Percentiles rank a stretch among this genome's conserved stretches.
phyloP scores from a whole-genome alignment of 306 rosid genomes.

The Crataegus laevigata region DNA sequence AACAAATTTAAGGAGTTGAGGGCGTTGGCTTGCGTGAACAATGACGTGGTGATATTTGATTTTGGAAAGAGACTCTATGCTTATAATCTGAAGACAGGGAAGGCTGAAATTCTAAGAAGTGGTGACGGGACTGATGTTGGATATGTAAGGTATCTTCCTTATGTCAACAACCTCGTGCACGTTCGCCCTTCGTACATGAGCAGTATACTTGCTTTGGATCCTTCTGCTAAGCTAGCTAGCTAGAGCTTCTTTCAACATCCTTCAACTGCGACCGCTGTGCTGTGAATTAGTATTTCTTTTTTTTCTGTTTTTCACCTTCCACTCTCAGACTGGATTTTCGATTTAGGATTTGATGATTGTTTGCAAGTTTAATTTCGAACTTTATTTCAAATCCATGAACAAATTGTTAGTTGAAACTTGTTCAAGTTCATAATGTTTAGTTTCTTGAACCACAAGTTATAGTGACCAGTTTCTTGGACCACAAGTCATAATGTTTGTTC shows the following conservation, averaged over 20 bases:
- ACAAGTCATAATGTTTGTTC: neutral
- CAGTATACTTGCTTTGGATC: neutral
- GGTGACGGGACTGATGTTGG: neutral
- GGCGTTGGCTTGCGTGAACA: slow-evolving; percentile 22
- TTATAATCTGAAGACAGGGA: slow-evolving; percentile 13
- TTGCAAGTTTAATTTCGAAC: neutral
- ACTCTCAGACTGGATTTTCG: neutral
- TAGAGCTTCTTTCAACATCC: neutral
- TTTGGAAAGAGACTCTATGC: neutral
- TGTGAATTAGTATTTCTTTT: no score
- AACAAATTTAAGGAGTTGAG: neutral
- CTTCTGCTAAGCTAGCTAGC: neutral
- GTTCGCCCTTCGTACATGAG: neutral
- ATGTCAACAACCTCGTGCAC: slow-evolving; percentile 30
- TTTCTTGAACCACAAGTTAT: neutral
- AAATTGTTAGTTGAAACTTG: slow-evolving; percentile 7
- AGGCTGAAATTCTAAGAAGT: neutral
- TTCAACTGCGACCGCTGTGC: neutral
- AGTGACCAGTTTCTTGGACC: neutral
- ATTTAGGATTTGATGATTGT: neutral
- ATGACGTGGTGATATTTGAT: slow-evolving; percentile 16
- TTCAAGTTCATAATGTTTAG: neutral
- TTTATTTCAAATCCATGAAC: neutral
- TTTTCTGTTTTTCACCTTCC: neutral
- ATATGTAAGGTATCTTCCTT: slow-evolving; percentile 18